A percentile compares a stretch with the other conserved stretches of the same genome.
These are phyloP conservation scores for Aspergillus wentii DNA, from an alignment of 495 filamentous ascomycete species.

Conservation along the genomic window DNA sequence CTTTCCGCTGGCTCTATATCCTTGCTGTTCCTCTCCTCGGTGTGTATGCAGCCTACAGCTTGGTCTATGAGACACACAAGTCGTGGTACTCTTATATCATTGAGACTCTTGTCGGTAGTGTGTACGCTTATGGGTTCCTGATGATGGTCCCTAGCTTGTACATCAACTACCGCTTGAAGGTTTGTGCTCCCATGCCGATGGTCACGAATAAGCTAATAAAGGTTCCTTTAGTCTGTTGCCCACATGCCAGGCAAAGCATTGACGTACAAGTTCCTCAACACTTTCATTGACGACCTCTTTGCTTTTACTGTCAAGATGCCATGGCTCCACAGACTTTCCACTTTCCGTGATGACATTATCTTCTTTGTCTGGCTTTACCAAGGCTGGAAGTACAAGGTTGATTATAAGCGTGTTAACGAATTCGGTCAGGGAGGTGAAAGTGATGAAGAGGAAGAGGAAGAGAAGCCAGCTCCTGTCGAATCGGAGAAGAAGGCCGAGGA, in stretches of 20 bases:
- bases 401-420: constrained; percentile 91
- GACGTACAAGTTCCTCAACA: constrained; percentile 92
- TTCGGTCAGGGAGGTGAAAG: constrained; percentile 95
- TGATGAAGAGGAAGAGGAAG: constrained; percentile 60
- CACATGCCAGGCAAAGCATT: constrained; percentile 96
- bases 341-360: constrained; percentile 90
- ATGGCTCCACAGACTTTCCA: constrained; percentile 88
- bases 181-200: constrained; percentile 16
- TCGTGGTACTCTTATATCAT: constrained; percentile 95
- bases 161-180: constrained; percentile 96
- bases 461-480: no score
- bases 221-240: constrained; percentile 62
- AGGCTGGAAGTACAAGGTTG: constrained; percentile 85
- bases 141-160: constrained; percentile 99
- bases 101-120: constrained; percentile 87
- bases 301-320: constrained; percentile 99
- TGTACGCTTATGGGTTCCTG: constrained; percentile 96
- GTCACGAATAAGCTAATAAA: constrained; percentile 2
- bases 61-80: constrained; percentile 94
- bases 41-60: constrained; percentile 85
- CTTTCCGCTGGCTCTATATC: constrained; percentile 94
- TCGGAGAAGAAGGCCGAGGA: constrained; percentile 28
- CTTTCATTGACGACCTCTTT: constrained; percentile 83
- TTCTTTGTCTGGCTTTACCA: constrained; percentile 99
- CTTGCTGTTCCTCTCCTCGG: constrained; percentile 81